phyloP scores from a whole-genome alignment of 2,329 filamentous ascomycete genomes.

The Aspergillus hiratsukae region DNA sequence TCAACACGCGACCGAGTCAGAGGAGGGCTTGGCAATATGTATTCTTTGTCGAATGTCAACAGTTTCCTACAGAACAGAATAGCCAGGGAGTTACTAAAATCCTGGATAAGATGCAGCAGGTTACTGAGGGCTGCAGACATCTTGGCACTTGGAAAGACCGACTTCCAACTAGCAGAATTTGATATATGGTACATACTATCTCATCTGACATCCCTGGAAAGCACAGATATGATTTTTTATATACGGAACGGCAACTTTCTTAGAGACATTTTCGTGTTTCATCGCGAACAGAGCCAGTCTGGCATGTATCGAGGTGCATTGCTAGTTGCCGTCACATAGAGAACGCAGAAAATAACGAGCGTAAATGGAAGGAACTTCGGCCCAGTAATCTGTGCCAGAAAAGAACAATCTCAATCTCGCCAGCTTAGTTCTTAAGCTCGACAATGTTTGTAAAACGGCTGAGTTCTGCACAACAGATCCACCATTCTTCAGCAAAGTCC shows the following conservation, averaged over 20 bases:
- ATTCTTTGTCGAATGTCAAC: constrained; percentile 88
- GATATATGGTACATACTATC: not conserved
- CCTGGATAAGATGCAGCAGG: constrained; percentile 29
- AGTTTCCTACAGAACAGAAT: constrained; percentile 33
- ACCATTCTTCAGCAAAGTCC: constrained; percentile 28
- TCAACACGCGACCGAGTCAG: constrained; percentile 79
- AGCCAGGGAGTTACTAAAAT: constrained; percentile 27
- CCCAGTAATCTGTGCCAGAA: constrained; percentile 6
- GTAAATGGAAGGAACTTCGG: constrained; percentile 8
- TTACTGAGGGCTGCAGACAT: constrained; percentile 37
- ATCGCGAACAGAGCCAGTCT: not conserved
- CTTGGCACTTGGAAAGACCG: constrained; percentile 40
- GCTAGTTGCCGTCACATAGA: not conserved
- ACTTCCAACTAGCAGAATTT: constrained; percentile 8
- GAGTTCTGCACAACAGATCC: constrained; percentile 10
- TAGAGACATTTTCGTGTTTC: not conserved
- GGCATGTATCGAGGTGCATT: not conserved
- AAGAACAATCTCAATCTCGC: constrained; percentile 15
- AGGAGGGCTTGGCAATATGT: constrained; percentile 79
- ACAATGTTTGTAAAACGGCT: constrained; percentile 12
- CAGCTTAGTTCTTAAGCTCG: constrained; percentile 15
- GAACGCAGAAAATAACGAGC: constrained; percentile 5
- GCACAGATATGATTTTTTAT: not conserved
- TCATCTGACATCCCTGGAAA: not conserved
- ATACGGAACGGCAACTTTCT: not conserved